These are phyloP conservation scores for Lasiodiplodia citricola DNA, from an alignment of 2,329 filamentous ascomycete species.

Conservation along the genomic window DNA sequence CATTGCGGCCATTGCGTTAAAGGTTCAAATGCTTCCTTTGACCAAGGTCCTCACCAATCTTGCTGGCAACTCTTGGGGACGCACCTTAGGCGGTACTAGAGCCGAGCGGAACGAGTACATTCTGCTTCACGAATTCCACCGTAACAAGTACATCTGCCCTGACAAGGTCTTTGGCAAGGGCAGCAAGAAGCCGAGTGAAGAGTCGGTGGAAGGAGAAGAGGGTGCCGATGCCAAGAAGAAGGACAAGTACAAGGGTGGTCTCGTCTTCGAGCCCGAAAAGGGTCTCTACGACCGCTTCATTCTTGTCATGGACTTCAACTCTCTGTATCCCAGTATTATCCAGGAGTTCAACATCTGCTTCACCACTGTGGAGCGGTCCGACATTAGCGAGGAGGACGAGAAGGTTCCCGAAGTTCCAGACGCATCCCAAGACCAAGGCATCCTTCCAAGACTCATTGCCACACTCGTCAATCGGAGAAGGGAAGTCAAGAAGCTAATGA, in stretches of 20 bases:
- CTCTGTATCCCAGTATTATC: slow-evolving; percentile 96
- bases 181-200: slow-evolving; percentile 74
- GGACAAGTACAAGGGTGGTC: slow-evolving; percentile 98
- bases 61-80: slow-evolving; percentile 97
- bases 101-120: slow-evolving; percentile 99
- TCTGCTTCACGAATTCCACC: slow-evolving; percentile 93
- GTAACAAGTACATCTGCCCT: slow-evolving; percentile 96
- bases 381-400: slow-evolving; percentile 81
- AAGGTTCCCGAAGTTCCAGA: slow-evolving; percentile 84
- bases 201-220: slow-evolving; percentile 71
- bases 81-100: slow-evolving; percentile 91
- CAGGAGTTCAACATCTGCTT: slow-evolving; percentile 99
- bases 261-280: slow-evolving; percentile 97
- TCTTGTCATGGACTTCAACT: slow-evolving; percentile 99
- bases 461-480: slow-evolving; percentile 87
- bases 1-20: slow-evolving; percentile 86
- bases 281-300: slow-evolving; percentile 98
- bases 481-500: slow-evolving; percentile 97
- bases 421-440: slow-evolving; percentile 75
- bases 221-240: slow-evolving; percentile 86
- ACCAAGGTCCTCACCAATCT: slow-evolving; percentile 96
- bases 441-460: slow-evolving; percentile 88
- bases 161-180: slow-evolving; percentile 87
- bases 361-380: slow-evolving; percentile 85
- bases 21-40: slow-evolving; percentile 88